Conservation (phyloP, 768 basidiomycete genomes). For the Plicaturopsis crispa region DNA sequence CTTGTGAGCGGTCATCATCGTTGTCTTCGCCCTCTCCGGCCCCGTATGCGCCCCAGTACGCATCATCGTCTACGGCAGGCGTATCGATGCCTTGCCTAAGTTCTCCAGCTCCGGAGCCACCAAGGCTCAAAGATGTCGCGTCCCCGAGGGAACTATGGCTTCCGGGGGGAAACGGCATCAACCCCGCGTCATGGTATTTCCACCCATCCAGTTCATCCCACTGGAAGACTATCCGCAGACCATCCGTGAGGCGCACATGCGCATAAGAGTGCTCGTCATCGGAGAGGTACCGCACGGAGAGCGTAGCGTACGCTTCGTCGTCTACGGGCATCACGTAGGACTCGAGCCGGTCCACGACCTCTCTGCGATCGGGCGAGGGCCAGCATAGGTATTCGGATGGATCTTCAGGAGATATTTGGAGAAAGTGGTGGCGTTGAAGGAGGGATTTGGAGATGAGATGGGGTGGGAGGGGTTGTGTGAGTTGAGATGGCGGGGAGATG, state of each 20-base stretch:
- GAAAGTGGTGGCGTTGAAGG: conserved; percentile 28
- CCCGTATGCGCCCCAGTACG: conserved; percentile 67
- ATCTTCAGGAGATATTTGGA: conserved; percentile 42
- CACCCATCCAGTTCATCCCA: conserved; percentile 52
- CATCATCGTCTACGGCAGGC: conserved; percentile 40
- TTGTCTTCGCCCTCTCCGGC: conserved; percentile 22
- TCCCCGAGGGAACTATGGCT: conserved; percentile 20
- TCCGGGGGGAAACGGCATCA: conserved; percentile 64
- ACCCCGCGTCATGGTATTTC: conserved; percentile 62
- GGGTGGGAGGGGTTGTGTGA: conserved; percentile 13
- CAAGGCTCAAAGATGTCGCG: no score
- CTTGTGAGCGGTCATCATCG: conserved; percentile 8
- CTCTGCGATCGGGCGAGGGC: conserved; percentile 34
- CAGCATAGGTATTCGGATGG: conserved; percentile 57
- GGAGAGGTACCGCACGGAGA: conserved; percentile 26
- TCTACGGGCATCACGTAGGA: conserved; percentile 1
- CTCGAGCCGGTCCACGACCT: neutral
- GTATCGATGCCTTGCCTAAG: no score
- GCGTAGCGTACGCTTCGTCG: conserved; percentile 1
- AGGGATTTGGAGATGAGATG: conserved; percentile 6
- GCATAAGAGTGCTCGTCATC: conserved; percentile 50
- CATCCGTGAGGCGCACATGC: conserved; percentile 31
- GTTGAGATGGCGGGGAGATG: conserved; percentile 43
- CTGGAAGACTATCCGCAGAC: conserved; percentile 58
- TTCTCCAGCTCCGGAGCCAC: no score